Evolutionary conservation across 306 rosid genomes (phyloP).

Genomic region (Spatholobus suberectus): DNA sequence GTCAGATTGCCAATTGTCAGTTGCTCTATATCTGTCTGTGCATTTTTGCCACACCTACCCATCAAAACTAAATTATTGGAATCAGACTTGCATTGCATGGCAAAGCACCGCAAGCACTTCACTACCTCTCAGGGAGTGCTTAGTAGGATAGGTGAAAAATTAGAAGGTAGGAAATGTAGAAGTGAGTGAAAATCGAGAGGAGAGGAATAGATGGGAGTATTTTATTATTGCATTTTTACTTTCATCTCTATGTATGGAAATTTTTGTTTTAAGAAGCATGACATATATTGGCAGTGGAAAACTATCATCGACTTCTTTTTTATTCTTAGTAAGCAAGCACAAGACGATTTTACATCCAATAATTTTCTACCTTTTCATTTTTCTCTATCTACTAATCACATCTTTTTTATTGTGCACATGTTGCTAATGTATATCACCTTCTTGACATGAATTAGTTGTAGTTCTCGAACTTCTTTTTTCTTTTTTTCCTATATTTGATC

Average conservation of each 20-base stretch:
- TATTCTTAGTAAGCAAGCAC: neutral
- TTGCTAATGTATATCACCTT: neutral
- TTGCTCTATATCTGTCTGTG: neutral
- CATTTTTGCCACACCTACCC: neutral
- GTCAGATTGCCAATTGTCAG: conserved; percentile 47
- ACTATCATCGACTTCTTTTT: neutral
- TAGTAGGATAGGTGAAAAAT: neutral
- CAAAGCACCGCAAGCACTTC: neutral
- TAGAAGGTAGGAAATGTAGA: neutral
- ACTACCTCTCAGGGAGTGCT: neutral
- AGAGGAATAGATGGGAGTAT: neutral
- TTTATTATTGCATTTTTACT: conserved; percentile 18
- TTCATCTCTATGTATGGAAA: neutral
- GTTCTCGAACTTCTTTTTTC: neutral
- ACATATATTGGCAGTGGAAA: neutral
- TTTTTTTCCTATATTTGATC: conserved; percentile 28
- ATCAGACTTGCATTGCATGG: conserved; percentile 9
- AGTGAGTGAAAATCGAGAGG: conserved; percentile 6
- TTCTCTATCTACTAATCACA: neutral
- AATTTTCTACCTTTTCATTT: neutral
- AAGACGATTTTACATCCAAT: neutral
- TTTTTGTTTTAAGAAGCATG: neutral
- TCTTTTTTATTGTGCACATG: neutral
- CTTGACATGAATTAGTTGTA: neutral
- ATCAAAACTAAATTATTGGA: neutral